Evolutionary conservation across 805 yeast genomes (phyloP).

Genomic region (Nakazawaea ernobii): DNA sequence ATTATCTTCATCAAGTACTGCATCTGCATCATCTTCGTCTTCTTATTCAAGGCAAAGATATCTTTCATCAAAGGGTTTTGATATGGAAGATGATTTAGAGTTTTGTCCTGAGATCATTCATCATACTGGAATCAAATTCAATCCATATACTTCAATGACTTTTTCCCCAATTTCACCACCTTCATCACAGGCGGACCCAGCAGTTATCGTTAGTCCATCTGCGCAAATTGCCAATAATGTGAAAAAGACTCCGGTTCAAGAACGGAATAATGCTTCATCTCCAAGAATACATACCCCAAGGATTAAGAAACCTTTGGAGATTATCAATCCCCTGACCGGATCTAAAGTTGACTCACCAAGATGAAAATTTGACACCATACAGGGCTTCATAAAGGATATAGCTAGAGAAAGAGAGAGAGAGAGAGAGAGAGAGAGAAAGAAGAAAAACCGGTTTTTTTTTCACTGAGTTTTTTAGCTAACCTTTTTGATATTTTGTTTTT

Average conservation of each 20-base stretch:
- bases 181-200: constrained; percentile 18
- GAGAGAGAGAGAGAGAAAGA: not conserved
- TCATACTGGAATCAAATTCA: constrained; percentile 34
- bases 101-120: constrained; percentile 51
- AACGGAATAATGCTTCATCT: constrained; percentile 16
- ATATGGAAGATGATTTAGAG: constrained; percentile 57
- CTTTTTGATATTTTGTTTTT: too few species aligned
- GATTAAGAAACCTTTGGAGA: constrained; percentile 53
- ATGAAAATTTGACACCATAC: not conserved
- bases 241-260: constrained; percentile 10
- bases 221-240: constrained; percentile 2
- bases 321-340: constrained; percentile 58
- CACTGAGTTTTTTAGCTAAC: too few species aligned
- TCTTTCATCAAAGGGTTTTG: constrained; percentile 55
- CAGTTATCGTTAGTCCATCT: constrained; percentile 18
- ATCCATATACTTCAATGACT: constrained; percentile 61
- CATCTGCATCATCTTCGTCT: not conserved
- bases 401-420: not conserved
- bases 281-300: constrained; percentile 53
- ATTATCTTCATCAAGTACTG: not conserved
- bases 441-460: too few species aligned
- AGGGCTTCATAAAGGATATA: not conserved
- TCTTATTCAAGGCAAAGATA: constrained; percentile 27
- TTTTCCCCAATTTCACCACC: constrained; percentile 49
- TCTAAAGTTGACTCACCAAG: constrained; percentile 50